These are phyloP conservation scores for Apium graveolens DNA, from an alignment of 129 eudicot species.

Conservation along the genomic window DNA sequence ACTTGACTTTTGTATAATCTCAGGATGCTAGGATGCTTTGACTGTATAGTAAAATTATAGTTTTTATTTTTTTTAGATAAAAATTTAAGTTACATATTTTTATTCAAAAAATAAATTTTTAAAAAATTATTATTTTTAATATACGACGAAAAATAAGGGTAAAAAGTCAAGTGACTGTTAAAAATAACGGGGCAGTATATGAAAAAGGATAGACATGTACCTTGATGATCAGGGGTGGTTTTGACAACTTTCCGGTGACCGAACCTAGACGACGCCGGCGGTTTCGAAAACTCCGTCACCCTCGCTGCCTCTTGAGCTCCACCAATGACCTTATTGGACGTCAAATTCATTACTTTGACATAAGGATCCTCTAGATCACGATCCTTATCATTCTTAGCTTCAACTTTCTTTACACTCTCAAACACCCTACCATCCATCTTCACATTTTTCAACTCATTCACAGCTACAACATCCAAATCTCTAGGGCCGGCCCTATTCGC, in stretches of 20 bases:
- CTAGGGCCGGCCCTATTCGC: not conserved
- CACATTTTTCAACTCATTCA: not conserved
- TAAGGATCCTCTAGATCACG: not conserved
- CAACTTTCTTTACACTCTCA: not conserved
- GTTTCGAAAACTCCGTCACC: slow-evolving; percentile 13
- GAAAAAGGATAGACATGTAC: not conserved
- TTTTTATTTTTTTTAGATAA: too few relatives aligned
- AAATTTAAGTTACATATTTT: too few relatives aligned
- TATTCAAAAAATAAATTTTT: too few relatives aligned
- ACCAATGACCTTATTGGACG: not conserved
- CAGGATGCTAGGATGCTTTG: too few relatives aligned
- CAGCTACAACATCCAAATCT: not conserved
- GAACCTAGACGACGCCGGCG: slow-evolving; percentile 66
- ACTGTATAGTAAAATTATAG: too few relatives aligned
- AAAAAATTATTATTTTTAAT: too few relatives aligned
- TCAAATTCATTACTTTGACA: not conserved
- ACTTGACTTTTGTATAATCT: too few relatives aligned
- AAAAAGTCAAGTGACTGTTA: too few relatives aligned
- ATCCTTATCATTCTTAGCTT: not conserved
- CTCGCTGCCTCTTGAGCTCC: not conserved
- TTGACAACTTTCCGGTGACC: slow-evolving; percentile 52
- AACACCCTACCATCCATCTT: not conserved
- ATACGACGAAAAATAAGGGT: too few relatives aligned
- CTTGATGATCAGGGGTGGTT: slow-evolving; percentile 34
- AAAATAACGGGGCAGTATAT: too few relatives aligned